Conservation (phyloP, 345 rosid genomes). For the Punica granatum region DNA sequence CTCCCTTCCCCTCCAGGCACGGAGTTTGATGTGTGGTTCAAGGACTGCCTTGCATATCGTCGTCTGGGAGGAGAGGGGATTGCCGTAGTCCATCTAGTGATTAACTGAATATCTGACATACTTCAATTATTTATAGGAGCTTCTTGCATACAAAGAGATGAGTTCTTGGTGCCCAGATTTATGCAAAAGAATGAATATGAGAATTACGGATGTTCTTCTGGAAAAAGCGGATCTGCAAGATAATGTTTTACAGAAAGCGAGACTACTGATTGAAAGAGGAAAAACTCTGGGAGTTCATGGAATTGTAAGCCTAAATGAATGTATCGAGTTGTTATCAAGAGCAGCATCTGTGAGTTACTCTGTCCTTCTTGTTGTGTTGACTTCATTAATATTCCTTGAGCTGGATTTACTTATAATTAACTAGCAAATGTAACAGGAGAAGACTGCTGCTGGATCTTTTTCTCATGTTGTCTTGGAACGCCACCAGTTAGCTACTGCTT, state of each 20-base stretch:
- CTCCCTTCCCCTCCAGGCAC: not conserved
- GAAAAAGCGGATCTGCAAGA: slow-evolving; percentile 34
- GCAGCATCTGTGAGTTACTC: slow-evolving; percentile 63
- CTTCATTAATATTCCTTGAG: not conserved
- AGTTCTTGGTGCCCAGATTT: slow-evolving; percentile 36
- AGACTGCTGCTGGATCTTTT: not conserved
- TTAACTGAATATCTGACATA: not conserved
- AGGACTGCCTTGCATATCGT: not conserved
- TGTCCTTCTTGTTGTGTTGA: not conserved
- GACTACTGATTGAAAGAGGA: slow-evolving; percentile 60
- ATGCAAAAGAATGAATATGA: slow-evolving; percentile 44
- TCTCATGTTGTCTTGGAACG: slow-evolving; percentile 18
- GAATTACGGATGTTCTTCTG: slow-evolving; percentile 48
- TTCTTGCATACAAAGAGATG: slow-evolving; percentile 59
- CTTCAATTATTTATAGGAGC: slow-evolving; percentile 47
- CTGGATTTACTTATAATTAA: not conserved
- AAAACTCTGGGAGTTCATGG: slow-evolving; percentile 43
- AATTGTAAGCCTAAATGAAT: slow-evolving; percentile 37
- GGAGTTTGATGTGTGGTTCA: not conserved
- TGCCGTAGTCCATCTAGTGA: not conserved
- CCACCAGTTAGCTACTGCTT: slow-evolving; percentile 56
- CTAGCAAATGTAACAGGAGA: slow-evolving; percentile 1
- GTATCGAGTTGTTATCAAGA: slow-evolving; percentile 56
- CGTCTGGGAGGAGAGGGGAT: not conserved
- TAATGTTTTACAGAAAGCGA: slow-evolving; percentile 37